A percentile compares a stretch with the other conserved stretches of the same genome.
Evolutionary conservation across 768 basidiomycete species (phyloP).

Genomic region (Cystofilobasidium macerans): DNA sequence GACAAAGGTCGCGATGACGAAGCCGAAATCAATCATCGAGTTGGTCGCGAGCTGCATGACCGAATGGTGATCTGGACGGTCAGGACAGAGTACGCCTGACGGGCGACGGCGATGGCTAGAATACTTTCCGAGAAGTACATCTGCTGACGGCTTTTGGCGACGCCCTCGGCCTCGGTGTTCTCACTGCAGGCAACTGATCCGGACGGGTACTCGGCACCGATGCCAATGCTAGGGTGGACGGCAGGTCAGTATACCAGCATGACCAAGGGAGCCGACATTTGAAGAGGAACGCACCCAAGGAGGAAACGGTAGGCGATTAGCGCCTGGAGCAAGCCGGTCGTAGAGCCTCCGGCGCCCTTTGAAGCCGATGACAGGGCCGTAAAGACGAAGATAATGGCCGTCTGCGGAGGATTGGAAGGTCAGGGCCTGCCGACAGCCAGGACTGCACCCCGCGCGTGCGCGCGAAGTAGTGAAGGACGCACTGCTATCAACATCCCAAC

Average conservation of each 20-base stretch:
- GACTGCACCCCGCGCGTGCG: neutral
- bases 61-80: too few relatives aligned
- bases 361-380: conserved; percentile 72
- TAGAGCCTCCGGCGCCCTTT: conserved; percentile 59
- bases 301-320: conserved; percentile 52
- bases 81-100: neutral
- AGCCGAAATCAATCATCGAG: conserved; percentile 45
- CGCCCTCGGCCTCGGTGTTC: conserved; percentile 65
- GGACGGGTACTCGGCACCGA: conserved; percentile 55
- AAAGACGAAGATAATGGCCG: conserved; percentile 73
- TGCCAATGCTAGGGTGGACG: conserved; percentile 53
- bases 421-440: conserved; percentile 14
- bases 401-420: conserved; percentile 54
- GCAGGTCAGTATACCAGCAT: too few relatives aligned
- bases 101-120: conserved; percentile 4
- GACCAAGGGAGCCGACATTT: too few relatives aligned
- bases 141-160: conserved; percentile 13
- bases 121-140: conserved; percentile 17
- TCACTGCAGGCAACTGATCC: conserved; percentile 45
- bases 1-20: conserved; percentile 66
- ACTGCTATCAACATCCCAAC: conserved; percentile 61
- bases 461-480: neutral
- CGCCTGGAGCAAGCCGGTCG: conserved; percentile 62
- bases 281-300: conserved; percentile 35
- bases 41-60: conserved; percentile 73